phyloP scores from a whole-genome alignment of 208 protist genomes.

The Crithidia sp. region DNA sequence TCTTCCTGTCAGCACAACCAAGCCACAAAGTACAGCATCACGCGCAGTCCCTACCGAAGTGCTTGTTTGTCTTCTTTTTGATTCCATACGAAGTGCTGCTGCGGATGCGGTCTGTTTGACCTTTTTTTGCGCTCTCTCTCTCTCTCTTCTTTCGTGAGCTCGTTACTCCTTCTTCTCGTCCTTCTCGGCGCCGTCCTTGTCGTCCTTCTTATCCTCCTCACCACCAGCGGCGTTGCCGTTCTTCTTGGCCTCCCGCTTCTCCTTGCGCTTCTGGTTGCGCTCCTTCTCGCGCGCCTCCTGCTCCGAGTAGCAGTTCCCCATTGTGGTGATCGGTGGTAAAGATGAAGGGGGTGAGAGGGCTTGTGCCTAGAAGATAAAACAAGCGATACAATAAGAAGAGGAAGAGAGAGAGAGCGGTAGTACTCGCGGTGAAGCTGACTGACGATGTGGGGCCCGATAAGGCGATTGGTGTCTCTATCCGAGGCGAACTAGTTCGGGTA shows the following conservation, averaged over 20 bases:
- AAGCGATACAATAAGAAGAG: too few species aligned
- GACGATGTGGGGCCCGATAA: too few species aligned
- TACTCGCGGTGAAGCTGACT: too few species aligned
- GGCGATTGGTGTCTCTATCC: too few species aligned
- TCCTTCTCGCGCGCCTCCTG: conserved; percentile 13
- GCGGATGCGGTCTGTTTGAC: neutral
- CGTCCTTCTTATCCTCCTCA: neutral
- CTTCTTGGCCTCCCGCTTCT: conserved; percentile 12
- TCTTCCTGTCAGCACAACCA: too few species aligned
- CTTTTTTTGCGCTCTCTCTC: neutral
- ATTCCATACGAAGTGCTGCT: too few species aligned
- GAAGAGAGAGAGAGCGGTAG: neutral
- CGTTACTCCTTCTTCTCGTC: conserved; percentile 22
- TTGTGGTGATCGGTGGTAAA: neutral
- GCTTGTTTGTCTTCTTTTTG: too few species aligned
- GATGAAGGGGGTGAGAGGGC: neutral
- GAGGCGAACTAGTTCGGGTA: too few species aligned
- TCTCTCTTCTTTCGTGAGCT: neutral
- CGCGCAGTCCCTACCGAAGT: too few species aligned
- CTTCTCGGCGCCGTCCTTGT: conserved; percentile 14
- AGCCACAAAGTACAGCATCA: too few species aligned
- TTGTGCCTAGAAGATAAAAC: too few species aligned
- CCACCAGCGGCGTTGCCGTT: neutral
- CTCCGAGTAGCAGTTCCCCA: conserved; percentile 11
- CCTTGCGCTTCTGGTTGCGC: conserved; percentile 4